phyloP scores from a whole-genome alignment of 768 basidiomycete species.

The Panellus pusillus region DNA sequence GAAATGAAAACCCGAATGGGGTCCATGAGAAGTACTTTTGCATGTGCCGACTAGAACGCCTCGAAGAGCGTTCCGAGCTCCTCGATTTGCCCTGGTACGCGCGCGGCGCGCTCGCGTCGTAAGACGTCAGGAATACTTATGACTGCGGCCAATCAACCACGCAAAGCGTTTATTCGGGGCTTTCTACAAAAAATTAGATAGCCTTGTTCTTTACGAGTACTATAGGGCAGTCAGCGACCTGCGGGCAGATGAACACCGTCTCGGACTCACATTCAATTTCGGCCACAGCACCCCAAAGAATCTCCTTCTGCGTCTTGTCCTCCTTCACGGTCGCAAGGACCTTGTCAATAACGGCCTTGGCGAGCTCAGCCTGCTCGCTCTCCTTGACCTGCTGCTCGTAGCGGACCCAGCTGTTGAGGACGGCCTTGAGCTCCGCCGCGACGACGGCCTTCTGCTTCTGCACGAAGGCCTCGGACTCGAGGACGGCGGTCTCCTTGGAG shows the following conservation, averaged over 20 bases:
- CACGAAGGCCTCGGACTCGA: slow-evolving; percentile 88
- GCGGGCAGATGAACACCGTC: slow-evolving; percentile 7
- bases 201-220: slow-evolving; percentile 91
- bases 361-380: slow-evolving; percentile 91
- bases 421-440: slow-evolving; percentile 86
- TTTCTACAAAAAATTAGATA: slow-evolving; percentile 51
- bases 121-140: too few relatives aligned
- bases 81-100: too few relatives aligned
- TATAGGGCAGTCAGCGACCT: slow-evolving; percentile 28
- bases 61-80: too few relatives aligned
- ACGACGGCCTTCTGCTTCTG: slow-evolving; percentile 87
- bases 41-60: too few relatives aligned
- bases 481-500: slow-evolving; percentile 93
- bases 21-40: too few relatives aligned
- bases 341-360: slow-evolving; percentile 84
- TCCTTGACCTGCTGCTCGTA: slow-evolving; percentile 97
- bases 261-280: slow-evolving; percentile 88
- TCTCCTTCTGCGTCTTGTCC: slow-evolving; percentile 86
- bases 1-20: too few relatives aligned
- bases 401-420: slow-evolving; percentile 97
- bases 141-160: slow-evolving; percentile 40
- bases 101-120: too few relatives aligned
- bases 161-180: slow-evolving; percentile 4
- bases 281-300: slow-evolving; percentile 73
- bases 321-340: slow-evolving; percentile 82